A percentile compares a stretch with the other conserved stretches of the same genome.
Conservation (phyloP, 2,329 filamentous ascomycete species). For the Neofusicoccum ribis region DNA sequence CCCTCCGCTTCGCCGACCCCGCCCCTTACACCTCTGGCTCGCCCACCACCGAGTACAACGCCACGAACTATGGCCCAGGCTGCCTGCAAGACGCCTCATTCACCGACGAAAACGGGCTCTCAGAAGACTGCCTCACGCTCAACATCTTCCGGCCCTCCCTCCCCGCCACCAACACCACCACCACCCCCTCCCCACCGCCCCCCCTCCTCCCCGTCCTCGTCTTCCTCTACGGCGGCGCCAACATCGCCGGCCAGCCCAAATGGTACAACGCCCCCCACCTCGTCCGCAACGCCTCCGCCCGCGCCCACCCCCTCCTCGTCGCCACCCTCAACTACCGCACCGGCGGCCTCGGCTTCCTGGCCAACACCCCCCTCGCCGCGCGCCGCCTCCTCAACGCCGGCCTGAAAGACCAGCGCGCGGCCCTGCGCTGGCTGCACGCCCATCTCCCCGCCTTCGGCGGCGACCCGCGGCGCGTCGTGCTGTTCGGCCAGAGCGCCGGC, state of each 20-base stretch:
- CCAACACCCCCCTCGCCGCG: constrained; percentile 52
- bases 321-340: constrained; percentile 79
- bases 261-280: constrained; percentile 34
- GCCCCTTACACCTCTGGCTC: too few species aligned
- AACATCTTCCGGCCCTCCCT: too few species aligned
- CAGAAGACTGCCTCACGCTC: too few species aligned
- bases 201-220: constrained; percentile 42
- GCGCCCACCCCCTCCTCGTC: constrained; percentile 67
- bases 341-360: constrained; percentile 71
- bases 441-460: constrained; percentile 47
- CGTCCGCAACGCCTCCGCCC: constrained; percentile 23
- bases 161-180: too few species aligned
- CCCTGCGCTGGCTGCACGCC: constrained; percentile 47
- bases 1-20: too few species aligned
- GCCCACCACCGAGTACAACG: too few species aligned
- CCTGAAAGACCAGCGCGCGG: constrained; percentile 48
- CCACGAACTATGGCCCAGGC: too few species aligned
- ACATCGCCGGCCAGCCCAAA: constrained; percentile 22
- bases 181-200: constrained; percentile 37
- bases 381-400: constrained; percentile 52
- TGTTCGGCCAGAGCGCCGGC: constrained; percentile 42
- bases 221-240: constrained; percentile 22
- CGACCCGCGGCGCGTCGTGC: constrained; percentile 36
- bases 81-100: too few species aligned
- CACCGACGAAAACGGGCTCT: too few species aligned